Base-by-base conservation (phyloP, 306 rosid genomes). In the Cyamopsis tetragonoloba region DNA sequence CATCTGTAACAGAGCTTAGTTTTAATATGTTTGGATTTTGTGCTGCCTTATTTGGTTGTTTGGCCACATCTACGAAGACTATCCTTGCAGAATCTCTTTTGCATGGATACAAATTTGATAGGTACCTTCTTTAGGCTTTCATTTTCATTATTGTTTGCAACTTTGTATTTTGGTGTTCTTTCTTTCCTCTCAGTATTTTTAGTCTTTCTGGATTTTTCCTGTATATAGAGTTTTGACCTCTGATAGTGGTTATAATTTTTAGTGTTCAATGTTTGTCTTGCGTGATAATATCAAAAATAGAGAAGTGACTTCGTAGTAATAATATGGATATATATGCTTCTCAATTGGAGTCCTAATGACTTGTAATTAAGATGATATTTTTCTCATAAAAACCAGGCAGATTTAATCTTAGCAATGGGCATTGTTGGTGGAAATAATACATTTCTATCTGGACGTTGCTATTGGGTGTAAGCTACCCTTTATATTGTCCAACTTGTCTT, bases 101-200 rank as follows among this genome's bases (percentile, higher is more conserved):
- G 77, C 98, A 93, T 55, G 96, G 98, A 57, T 93, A 89, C 89
- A 93, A 93, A 80, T 93, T 93, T 50, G 98, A 93, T 80, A 93
- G 98, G 98, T 88, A 77, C 51, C 28, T 13, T 50, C 48, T 47
- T 26, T 70, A 31, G 72, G 63, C 62, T 73, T 68, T 50, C 58
- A 34, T 17, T 66, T 30, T 14, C 28, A 46, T 61, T 28, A 13
- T 63, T 62, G 56, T 20, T 43, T 37, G 13, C 20, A 37, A 38
- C 74, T 38, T 11, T 18, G 14, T 34, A 24, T 43, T 60, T 77
- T 72, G 13, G 27, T 50, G 51, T 66, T 71, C 69, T 44, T 31
- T 62, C 7, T 28, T 37, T 30, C 39, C 19, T 65, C 11, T 49
- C 28, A 26, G 46, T 23, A 26, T 13, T 62, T 57, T 47, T 43